Evolutionary conservation across 2,329 filamentous ascomycete species (phyloP), one percentile per base, ranked within the genome.

Genomic region (Botrytis squamosa): DNA sequence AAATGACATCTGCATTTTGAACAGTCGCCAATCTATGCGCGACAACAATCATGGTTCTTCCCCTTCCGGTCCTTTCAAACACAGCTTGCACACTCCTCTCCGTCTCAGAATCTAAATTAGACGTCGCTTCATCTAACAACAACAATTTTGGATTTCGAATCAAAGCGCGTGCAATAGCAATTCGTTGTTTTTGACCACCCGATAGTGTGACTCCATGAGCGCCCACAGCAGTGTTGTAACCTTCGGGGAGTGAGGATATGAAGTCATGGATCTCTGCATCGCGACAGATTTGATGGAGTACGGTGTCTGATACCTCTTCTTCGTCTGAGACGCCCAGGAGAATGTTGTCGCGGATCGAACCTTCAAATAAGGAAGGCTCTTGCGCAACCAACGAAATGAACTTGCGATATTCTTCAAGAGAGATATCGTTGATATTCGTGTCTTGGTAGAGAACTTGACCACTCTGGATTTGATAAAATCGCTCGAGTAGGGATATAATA

Each of bases 21-120:
- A 95, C 89, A 20, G 92, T 95, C 0, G 91, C 91, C 65, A 95
- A 84, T 25, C 93, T 85, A 81, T 95, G 93, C 1, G 93, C 93
- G 16, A 96, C 92, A 4, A 92, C 92, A 7, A 96, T 85, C 77
- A 92, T 94, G 1, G 93, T 90, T 75, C 92, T 93, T 1, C 87
- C 87, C 75, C 85, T 85, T 4, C 86, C 86, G 0, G 89, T 89
- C 59, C 85, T 85, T 83, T 93, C 90, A 79, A 95, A 89, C 0
- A 92, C 91, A 1, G 84, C 85, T 81, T 95, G 88, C 1, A 90
- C 85, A 6, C 87, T 80, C 49, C 87, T 85, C 79, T 90, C 89
- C 0, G 85, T 87, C 77, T 88, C 84, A 5, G 86, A 86, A 75
- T 90, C 88, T 0, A 90, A 80, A 69, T 84, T 86, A 2, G 83